Conservation (phyloP, 2,329 filamentous ascomycete species). For the Leptosphaerulina australis region DNA sequence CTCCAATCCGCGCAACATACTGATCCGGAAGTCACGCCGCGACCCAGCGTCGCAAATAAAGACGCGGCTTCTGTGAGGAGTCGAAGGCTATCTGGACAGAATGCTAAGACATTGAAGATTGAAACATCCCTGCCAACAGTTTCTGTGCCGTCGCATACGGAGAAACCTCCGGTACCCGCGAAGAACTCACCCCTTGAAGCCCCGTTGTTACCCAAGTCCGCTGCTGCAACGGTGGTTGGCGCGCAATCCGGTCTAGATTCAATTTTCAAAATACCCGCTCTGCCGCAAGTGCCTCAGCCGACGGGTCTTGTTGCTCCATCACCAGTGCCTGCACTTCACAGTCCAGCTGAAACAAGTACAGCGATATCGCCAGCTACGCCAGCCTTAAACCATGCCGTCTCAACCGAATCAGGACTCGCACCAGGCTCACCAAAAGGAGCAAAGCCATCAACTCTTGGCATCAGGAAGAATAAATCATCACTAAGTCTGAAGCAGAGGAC, state of each 20-base stretch:
- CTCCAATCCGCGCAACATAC: constrained; percentile 31
- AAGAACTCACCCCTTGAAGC: constrained; percentile 43
- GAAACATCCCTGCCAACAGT: constrained; percentile 66
- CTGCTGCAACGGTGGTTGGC: constrained; percentile 38
- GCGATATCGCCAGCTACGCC: constrained; percentile 49
- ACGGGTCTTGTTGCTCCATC: constrained; percentile 38
- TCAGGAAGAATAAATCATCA: constrained; percentile 59
- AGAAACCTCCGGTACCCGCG: constrained; percentile 40
- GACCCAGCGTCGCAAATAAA: constrained; percentile 32
- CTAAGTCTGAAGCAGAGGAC: constrained; percentile 76
- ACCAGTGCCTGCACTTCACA: constrained; percentile 45
- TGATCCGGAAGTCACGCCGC: constrained; percentile 38
- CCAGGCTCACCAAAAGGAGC: constrained; percentile 46
- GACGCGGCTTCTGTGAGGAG: constrained; percentile 65
- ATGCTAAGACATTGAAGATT: constrained; percentile 83
- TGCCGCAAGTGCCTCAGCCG: constrained; percentile 38
- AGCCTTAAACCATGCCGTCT: constrained; percentile 48
- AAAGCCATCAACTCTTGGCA: constrained; percentile 38
- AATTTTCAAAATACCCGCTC: constrained; percentile 41
- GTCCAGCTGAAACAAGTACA: constrained; percentile 50
- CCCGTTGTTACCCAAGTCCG: constrained; percentile 46
- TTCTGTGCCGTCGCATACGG: constrained; percentile 42
- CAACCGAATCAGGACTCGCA: constrained; percentile 51
- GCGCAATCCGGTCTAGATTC: constrained; percentile 36
- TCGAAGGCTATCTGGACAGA: constrained; percentile 79